These are phyloP conservation scores for Apiospora saccharicola DNA, from an alignment of 2,329 filamentous ascomycete genomes.

Conservation along the genomic window DNA sequence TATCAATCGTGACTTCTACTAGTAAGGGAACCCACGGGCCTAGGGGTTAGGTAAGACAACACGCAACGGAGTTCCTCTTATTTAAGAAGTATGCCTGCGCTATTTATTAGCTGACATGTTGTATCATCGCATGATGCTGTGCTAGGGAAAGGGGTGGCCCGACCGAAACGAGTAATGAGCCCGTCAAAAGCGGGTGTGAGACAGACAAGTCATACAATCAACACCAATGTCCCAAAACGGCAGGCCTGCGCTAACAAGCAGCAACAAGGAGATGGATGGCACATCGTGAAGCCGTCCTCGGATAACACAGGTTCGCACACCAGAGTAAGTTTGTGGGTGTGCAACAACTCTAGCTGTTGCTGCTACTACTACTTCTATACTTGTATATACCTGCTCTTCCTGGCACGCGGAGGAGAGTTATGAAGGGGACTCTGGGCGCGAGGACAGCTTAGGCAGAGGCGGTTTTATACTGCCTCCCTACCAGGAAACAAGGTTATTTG, in stretches of 20 bases:
- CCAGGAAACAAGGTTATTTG: neutral
- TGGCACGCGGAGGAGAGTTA: neutral
- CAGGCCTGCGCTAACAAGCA: constrained; percentile 2
- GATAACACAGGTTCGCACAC: neutral
- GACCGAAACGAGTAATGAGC: constrained; percentile 11
- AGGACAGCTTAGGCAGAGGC: neutral
- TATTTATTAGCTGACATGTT: neutral
- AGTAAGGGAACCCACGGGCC: neutral
- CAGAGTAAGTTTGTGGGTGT: neutral
- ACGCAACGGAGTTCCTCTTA: neutral
- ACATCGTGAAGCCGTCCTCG: neutral
- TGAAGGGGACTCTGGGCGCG: neutral
- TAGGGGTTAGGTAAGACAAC: constrained; percentile 8
- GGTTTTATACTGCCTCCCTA: neutral
- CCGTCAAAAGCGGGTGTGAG: neutral
- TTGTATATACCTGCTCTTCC: neutral
- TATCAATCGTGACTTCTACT: neutral
- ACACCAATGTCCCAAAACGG: constrained; percentile 21
- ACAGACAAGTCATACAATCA: constrained; percentile 12
- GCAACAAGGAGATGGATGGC: neutral
- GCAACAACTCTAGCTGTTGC: neutral
- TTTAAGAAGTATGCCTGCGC: neutral
- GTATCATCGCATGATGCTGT: constrained; percentile 8
- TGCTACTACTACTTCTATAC: neutral
- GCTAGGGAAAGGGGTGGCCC: constrained; percentile 1